Conservation (phyloP, 371 early-diverging fungal species). For the Umbelopsis sp. region DNA sequence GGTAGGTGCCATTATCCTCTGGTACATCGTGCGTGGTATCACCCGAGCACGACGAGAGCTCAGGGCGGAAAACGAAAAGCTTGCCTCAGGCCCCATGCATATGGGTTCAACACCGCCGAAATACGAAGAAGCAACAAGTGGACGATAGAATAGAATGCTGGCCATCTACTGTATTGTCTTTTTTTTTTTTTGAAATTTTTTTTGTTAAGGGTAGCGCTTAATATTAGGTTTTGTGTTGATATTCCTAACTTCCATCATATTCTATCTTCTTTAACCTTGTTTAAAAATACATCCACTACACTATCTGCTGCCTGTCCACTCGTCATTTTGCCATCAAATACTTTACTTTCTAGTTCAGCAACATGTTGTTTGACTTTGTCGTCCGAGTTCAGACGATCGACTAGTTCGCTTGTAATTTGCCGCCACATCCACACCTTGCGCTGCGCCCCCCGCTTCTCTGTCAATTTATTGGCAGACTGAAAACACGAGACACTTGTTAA, state of each 20-base stretch:
- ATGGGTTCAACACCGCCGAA: background rate
- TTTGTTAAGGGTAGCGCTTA: background rate
- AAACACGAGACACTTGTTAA: background rate
- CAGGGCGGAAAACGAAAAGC: slow-evolving; percentile 16
- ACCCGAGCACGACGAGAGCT: background rate
- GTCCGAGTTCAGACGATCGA: slow-evolving; percentile 49
- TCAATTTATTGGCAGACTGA: slow-evolving; percentile 49
- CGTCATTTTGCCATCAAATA: slow-evolving; percentile 51
- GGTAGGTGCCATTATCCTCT: background rate
- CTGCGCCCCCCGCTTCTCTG: slow-evolving; percentile 58
- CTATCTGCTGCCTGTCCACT: slow-evolving; percentile 60
- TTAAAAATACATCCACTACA: slow-evolving; percentile 48
- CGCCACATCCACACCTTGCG: slow-evolving; percentile 79
- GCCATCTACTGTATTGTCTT: background rate
- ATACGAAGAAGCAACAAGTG: background rate
- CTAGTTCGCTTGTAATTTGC: slow-evolving; percentile 60
- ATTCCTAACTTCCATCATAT: background rate
- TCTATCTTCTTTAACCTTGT: slow-evolving; percentile 19
- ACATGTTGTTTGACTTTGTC: slow-evolving; percentile 36
- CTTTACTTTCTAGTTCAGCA: slow-evolving; percentile 44
- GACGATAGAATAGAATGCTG: background rate
- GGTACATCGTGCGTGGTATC: slow-evolving; percentile 3
- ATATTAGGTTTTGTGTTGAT: background rate
- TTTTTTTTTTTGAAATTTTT: background rate
- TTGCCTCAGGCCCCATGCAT: background rate